Evolutionary conservation across 345 rosid genomes (phyloP).

Genomic region (Luvunga scandens): DNA sequence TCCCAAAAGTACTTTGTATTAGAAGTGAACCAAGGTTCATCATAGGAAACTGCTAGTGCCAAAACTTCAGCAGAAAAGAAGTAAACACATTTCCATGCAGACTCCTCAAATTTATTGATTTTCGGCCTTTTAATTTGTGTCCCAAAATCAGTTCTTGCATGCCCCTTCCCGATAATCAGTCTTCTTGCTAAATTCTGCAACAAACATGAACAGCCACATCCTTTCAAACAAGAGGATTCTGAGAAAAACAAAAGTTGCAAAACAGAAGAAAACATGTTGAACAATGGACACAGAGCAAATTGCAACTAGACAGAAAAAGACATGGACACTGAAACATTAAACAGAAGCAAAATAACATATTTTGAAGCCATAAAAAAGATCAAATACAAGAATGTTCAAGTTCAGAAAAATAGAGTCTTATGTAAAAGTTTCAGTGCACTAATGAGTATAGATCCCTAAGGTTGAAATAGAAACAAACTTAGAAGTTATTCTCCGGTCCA

Average conservation of each 20-base stretch:
- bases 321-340: neutral
- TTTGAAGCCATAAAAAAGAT: neutral
- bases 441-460: neutral
- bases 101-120: conserved; percentile 76
- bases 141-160: conserved; percentile 30
- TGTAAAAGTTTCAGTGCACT: neutral
- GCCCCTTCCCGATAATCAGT: conserved; percentile 53
- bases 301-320: neutral
- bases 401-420: neutral
- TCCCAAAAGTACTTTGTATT: conserved; percentile 72
- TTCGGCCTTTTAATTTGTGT: conserved; percentile 45
- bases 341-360: neutral
- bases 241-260: neutral
- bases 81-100: conserved; percentile 89
- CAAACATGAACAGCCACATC: conserved; percentile 9
- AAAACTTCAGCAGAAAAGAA: conserved; percentile 74
- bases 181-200: conserved; percentile 58
- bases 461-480: neutral
- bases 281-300: conserved; percentile 22
- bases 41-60: conserved; percentile 50
- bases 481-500: neutral
- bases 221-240: neutral
- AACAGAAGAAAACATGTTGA: neutral
- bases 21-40: conserved; percentile 90
- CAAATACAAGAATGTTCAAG: neutral